Base-by-base conservation (phyloP, 106 monocot species). In the Dendrobium huoshanense region DNA sequence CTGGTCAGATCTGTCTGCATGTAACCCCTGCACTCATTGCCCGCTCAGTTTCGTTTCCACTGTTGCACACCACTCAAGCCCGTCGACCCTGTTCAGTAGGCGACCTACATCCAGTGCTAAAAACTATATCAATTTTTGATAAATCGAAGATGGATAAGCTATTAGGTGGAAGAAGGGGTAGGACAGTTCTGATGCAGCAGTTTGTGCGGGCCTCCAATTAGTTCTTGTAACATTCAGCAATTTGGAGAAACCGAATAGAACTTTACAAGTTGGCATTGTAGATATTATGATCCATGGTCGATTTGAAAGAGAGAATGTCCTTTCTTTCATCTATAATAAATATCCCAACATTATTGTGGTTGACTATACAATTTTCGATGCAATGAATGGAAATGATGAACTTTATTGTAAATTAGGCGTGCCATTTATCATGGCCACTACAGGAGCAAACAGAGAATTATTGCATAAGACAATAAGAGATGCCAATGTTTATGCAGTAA, bases 341-440 rank as follows among this genome's bases (percentile, higher is more conserved):
- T 85, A 81, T 82, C 90, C 91, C 37, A 80, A 91, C 89, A 64
- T 93, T 56, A 67, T 96, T 10, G 85, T 96, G 61, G 88, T 93
- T n/a, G 96, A 96, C 72, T 96, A 85, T 73, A 96, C 93, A 31
- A 87, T 86, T 54, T 86, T 84, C 42, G 81, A 86, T 79, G 83
- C 88, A 56, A 86, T 88, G 75, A 88, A 86, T 65, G 96, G 15
- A 18, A 94, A 94, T 87, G 90, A 94, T 49, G 88, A 92, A 24
- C 87, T 94, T 76, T 94, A 96, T 70, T 94, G 92, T 87, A 97
- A 92, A 77, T 11, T 97, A 79, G 94, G 96, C 73, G 86, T 97
- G 22, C 96, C 96, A 3, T 96, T 97, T 89, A 90, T 97, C 7
- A 94, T 97, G 96, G 96, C 94, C 29, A 94, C 96, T 72, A 92